phyloP scores from a whole-genome alignment of 2,329 filamentous ascomycete genomes.

The Thelonectria blattea region DNA sequence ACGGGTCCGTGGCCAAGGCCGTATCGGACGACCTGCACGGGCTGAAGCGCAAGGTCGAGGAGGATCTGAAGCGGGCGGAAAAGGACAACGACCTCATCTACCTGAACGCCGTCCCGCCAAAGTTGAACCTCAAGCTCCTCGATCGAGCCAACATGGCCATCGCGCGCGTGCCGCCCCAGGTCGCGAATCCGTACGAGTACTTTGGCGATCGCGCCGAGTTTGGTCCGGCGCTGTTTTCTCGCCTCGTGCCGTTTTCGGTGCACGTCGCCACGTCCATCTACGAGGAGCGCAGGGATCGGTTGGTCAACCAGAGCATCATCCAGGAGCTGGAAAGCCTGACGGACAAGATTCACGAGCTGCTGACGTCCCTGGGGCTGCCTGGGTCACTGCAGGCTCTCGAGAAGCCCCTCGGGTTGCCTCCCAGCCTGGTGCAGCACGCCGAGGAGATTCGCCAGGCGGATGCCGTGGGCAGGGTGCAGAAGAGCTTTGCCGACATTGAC shows the following conservation, averaged over 20 bases:
- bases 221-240: constrained; percentile 84
- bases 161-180: constrained; percentile 78
- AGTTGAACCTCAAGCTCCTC: constrained; percentile 83
- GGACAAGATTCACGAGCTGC: constrained; percentile 75
- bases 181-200: constrained; percentile 79
- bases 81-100: constrained; percentile 98
- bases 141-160: constrained; percentile 90
- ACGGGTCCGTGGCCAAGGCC: constrained; percentile 76
- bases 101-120: constrained; percentile 82
- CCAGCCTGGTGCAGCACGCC: constrained; percentile 83
- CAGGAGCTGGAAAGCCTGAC: constrained; percentile 84
- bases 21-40: constrained; percentile 84
- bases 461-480: constrained; percentile 76
- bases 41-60: constrained; percentile 80
- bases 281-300: constrained; percentile 85
- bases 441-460: constrained; percentile 94
- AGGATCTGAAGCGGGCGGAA: constrained; percentile 90
- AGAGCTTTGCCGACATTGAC: constrained; percentile 85
- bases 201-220: constrained; percentile 82
- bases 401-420: constrained; percentile 89
- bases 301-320: constrained; percentile 88
- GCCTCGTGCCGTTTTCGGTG: constrained; percentile 93
- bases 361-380: constrained; percentile 85
- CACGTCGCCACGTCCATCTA: constrained; percentile 96
- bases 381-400: constrained; percentile 93